Evolutionary conservation across 2,329 filamentous ascomycete species (phyloP).

Genomic region (Aspergillus sergii): DNA sequence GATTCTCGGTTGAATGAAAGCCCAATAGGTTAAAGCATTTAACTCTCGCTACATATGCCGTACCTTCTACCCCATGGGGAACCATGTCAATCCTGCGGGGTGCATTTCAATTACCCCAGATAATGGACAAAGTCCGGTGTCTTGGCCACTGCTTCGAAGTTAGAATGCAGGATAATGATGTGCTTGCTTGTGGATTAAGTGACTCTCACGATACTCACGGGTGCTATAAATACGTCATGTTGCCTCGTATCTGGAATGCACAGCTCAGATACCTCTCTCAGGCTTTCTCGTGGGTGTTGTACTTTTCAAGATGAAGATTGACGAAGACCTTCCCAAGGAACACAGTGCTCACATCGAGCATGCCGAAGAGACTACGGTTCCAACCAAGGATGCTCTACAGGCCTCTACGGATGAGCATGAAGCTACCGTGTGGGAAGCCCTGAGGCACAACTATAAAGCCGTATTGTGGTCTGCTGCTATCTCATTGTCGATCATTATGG

Average conservation of each 20-base stretch:
- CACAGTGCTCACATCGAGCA: conserved; percentile 11
- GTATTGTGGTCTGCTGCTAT: conserved; percentile 15
- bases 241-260: not conserved
- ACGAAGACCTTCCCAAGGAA: conserved; percentile 3
- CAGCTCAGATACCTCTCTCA: not conserved
- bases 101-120: not conserved
- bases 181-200: not conserved
- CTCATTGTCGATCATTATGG: conserved; percentile 19
- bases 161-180: not conserved
- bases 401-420: conserved; percentile 15
- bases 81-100: not conserved
- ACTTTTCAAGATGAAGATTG: conserved; percentile 1
- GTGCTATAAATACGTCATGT: not conserved
- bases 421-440: conserved; percentile 12
- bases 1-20: not conserved
- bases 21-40: not conserved
- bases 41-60: not conserved
- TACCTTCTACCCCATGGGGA: not conserved
- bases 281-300: not conserved
- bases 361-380: not conserved
- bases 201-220: not conserved
- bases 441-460: conserved; percentile 13
- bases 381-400: conserved; percentile 13
- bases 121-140: not conserved
- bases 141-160: not conserved